A percentile compares a stretch with the other conserved stretches of the same genome.
These are phyloP conservation scores for Penicillium psychrofluorescens DNA, from an alignment of 495 filamentous ascomycete species.

Conservation along the genomic window DNA sequence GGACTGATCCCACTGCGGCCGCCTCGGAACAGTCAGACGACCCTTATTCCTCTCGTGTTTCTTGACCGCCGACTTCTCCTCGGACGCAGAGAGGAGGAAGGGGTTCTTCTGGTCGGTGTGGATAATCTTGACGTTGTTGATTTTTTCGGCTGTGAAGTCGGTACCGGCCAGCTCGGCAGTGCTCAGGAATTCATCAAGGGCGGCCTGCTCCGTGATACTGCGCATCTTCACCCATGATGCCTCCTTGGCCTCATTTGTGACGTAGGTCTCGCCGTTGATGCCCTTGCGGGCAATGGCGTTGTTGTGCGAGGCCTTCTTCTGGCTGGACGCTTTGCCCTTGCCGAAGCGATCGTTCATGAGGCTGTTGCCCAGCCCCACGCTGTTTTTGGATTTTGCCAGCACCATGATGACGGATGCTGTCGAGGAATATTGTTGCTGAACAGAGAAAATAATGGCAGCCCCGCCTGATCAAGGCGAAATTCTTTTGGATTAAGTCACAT, in stretches of 20 bases:
- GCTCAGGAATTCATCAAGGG: slow-evolving; percentile 77
- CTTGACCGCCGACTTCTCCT: slow-evolving; percentile 66
- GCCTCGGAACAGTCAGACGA: slow-evolving; percentile 79
- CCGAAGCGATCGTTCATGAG: slow-evolving; percentile 94
- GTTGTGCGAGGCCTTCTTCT: slow-evolving; percentile 61
- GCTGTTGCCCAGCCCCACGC: slow-evolving; percentile 83
- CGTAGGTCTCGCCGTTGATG: slow-evolving; percentile 38
- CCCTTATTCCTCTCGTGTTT: slow-evolving; percentile 76
- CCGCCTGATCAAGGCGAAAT: slow-evolving; percentile 23
- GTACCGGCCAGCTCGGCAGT: slow-evolving; percentile 95
- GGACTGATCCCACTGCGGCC: slow-evolving; percentile 77
- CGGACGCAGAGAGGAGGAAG: slow-evolving; percentile 80
- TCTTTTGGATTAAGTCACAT: slow-evolving; percentile 13
- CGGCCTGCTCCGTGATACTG: slow-evolving; percentile 93
- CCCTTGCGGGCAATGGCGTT: slow-evolving; percentile 37
- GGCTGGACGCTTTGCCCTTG: slow-evolving; percentile 72
- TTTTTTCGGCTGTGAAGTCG: slow-evolving; percentile 98
- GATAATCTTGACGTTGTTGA: slow-evolving; percentile 98
- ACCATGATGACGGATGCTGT: slow-evolving; percentile 57
- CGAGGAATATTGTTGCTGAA: slow-evolving; percentile 1
- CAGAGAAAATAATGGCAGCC: slow-evolving; percentile 15
- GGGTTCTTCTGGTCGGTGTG: slow-evolving; percentile 93
- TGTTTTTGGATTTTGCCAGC: slow-evolving; percentile 89
- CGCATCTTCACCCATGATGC: slow-evolving; percentile 74
- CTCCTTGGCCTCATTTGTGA: slow-evolving; percentile 42